Evolutionary conservation across 2,329 filamentous ascomycete genomes (phyloP), one percentile per base, ranked within the genome.

Genomic region (Hymenoscyphus salicellus): DNA sequence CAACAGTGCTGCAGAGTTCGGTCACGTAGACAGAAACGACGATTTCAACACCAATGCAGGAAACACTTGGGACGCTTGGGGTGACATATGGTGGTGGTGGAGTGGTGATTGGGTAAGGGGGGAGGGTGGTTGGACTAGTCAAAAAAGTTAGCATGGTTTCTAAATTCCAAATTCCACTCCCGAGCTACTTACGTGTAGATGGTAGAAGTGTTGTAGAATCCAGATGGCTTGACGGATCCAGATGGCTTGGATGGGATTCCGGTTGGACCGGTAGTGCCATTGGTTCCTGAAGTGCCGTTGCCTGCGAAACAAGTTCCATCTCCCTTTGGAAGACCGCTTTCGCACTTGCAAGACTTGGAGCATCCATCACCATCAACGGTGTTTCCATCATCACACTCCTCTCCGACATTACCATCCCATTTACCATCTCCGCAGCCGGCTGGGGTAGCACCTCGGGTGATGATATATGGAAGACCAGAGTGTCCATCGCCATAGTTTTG

Each of bases 301-400:
- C 46, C 46, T 14, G 46, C 46, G 43, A 64, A 61, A 38, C 70
- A 72, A 58, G 66, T 66, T 64, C 70, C 68, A 55, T 75, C 74
- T 3, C 74, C 74, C 3, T 63, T 65, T 26, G 73, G 66, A 56
- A 66, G 66, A 8, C 76, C 77, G 58, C 68, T 72, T 32, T 75
- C 56, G 55, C 78, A 79, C 67, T 76, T 77, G 69, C 79, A 80
- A 17, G 77, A 77, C 7, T 67, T 67, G 38, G 78, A 77, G 68
- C 79, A 80, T 28, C 72, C 71, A 63, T 76, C 76, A 5, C 72
- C 77, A 8, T 73, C 68, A 0, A 65, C 66, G 0, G 72, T 75
- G 59, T 80, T 79, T 17, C 77, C 78, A 59, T 77, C 74, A 61
- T 80, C 79, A 52, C 79, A 80, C 58, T 80, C 77, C 67, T 80